Base-by-base conservation (phyloP, 495 filamentous ascomycete species). In the Lasiosphaeris hirsuta region DNA sequence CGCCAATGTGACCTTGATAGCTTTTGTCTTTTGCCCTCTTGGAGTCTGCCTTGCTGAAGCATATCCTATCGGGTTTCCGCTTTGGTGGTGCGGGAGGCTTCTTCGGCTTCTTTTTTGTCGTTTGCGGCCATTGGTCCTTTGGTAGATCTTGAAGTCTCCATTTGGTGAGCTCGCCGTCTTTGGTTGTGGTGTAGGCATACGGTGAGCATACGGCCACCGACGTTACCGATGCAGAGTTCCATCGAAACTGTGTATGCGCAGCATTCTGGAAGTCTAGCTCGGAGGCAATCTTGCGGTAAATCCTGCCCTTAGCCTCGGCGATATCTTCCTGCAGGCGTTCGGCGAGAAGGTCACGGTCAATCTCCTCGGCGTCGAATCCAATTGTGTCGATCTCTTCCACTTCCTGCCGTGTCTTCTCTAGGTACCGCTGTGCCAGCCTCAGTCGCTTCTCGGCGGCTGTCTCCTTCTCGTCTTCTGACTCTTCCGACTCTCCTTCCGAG, bases 341-440 rank as follows among this genome's bases (percentile, higher is more conserved):
- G 6, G 94, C 91, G 64, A 97, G 94, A 48, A 96, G 78, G 62
- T 97, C 92, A 42, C 86, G 79, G 72, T 97, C 94, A 43, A 98
- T 90, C 15, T 97, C 86, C 58, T 86, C 92, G 3, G 94, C 94
- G 74, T 98, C 90, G 63, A 96, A 97, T 5, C 90, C 94, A 49
- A 77, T 80, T 33, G 73, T 73, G 66, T 67, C 66, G 19, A 64
- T 57, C 45, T 64, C 23, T 18, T 67, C 66, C 23, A 95, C 88
- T 67, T 97, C 92, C 49, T 88, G 81, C 48, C 85, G 80, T 50
- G 96, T 86, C 67, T 95, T 96, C 14, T 95, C 88, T 44, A 98
- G 78, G 70, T 97, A 97, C 60, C 89, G 86, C 74, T 97, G 90
- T 8, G 94, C 94, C 37, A 98, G 83, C 63, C 92, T 86, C 63